These are phyloP conservation scores for Metrosideros polymorpha DNA, from an alignment of 441 rosid genomes.

Conservation along the genomic window DNA sequence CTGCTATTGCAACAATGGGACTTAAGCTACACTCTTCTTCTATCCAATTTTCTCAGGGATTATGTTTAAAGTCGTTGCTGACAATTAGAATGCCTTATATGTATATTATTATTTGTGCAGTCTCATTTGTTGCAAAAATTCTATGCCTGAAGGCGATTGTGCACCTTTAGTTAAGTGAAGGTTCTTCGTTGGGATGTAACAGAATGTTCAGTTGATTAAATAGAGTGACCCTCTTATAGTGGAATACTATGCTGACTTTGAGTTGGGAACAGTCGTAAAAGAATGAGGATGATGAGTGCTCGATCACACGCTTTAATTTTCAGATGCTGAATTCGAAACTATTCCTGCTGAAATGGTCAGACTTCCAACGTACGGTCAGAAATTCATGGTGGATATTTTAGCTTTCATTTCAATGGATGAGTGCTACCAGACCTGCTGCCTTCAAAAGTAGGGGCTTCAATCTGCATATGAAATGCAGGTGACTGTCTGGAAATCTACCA, in stretches of 20 bases:
- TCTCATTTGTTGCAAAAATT: background rate
- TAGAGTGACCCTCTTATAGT: background rate
- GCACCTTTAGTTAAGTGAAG: background rate
- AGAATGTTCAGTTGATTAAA: background rate
- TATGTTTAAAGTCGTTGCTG: background rate
- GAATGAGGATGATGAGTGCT: background rate
- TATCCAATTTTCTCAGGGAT: background rate
- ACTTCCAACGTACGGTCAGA: background rate
- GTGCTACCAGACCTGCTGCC: background rate
- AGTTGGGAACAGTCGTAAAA: background rate
- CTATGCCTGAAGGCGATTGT: background rate
- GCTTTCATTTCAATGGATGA: background rate
- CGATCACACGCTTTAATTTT: background rate
- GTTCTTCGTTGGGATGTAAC: background rate
- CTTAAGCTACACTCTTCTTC: background rate
- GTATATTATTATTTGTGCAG: background rate
- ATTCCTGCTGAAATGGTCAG: background rate
- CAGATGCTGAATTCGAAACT: background rate
- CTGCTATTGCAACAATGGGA: background rate
- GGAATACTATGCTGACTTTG: background rate
- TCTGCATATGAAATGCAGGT: background rate
- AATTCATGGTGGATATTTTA: background rate
- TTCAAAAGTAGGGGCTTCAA: background rate
- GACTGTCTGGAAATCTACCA: conserved; percentile 7
- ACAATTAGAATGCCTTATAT: background rate